Evolutionary conservation across 768 basidiomycete genomes (phyloP), one percentile per base, ranked within the genome.

Genomic region (Pleurotus platypus): DNA sequence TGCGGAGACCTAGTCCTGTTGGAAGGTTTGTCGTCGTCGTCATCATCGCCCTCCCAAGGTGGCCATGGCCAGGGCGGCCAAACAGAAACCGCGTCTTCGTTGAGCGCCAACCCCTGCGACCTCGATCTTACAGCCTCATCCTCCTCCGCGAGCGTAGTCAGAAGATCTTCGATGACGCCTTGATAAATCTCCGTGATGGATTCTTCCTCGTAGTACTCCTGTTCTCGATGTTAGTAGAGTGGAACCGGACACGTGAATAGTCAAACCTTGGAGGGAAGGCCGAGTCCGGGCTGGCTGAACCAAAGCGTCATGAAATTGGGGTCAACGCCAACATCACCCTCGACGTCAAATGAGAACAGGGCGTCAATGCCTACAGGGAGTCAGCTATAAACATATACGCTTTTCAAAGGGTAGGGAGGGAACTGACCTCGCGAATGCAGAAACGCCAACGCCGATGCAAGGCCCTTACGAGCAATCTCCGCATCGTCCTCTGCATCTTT

Each of bases 201-300:
- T 55, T 84, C 75, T 47, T 98, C 95, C 54, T 87, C 81, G 69
- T 92, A 98, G 69, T 98, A 97, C 73, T 95, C 93, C 88, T 93
- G 61, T 35, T 24, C 30, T 35, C 38, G 35, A 11, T 13, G 39
- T 57, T 38, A 20, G 15, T 50, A 38, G 12, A 40, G 47, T 45
- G 2, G 42, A 26, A 9, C 60, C 57, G 6, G 67, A 58, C 5
- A 18, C 18, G 18, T 18, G 18, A 18, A 18, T 18, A 11, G 8
- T 56, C 64, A 38, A 53, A 90, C 92, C 81, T 94, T 95, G 13
- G 94, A 85, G 1, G 93, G 94, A 11, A 97, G 84, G 42, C 92
- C 91, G 12, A 96, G 75, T 6, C 71, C 74, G 2, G 90, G 82
- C 66, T 97, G 94, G 61, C 81, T 87, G 64, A 96, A 87, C 89